These are phyloP conservation scores for Saccharomycopsis synnaedendra DNA, from an alignment of 805 yeast species.

Conservation along the genomic window DNA sequence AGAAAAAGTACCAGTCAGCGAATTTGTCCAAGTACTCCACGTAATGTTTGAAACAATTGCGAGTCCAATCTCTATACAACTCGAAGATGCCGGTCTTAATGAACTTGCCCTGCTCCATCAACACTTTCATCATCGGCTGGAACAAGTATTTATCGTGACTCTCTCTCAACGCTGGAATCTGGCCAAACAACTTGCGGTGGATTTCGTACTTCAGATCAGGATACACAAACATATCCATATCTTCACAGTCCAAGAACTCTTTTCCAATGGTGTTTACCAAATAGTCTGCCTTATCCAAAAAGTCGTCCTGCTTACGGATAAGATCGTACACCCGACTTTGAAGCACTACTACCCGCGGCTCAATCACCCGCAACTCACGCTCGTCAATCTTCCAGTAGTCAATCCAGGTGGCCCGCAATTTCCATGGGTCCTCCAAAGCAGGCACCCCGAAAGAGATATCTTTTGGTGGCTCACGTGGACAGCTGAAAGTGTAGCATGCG, in stretches of 20 bases:
- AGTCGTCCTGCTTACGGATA: constrained; percentile 12
- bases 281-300: constrained; percentile 8
- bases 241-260: constrained; percentile 2
- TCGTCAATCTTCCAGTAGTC: constrained; percentile 9
- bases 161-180: constrained; percentile 10
- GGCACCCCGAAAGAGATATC: background rate
- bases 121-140: constrained; percentile 14
- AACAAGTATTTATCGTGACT: constrained; percentile 9
- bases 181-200: constrained; percentile 9
- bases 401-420: constrained; percentile 7
- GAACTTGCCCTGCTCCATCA: constrained; percentile 8
- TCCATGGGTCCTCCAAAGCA: constrained; percentile 1
- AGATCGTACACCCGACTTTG: constrained; percentile 15
- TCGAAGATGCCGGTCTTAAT: constrained; percentile 12
- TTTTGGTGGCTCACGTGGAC: constrained; percentile 9
- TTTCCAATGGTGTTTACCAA: constrained; percentile 11
- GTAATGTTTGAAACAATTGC: constrained; percentile 5
- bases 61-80: constrained; percentile 12
- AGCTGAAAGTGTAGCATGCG: constrained; percentile 8
- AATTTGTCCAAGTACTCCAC: constrained; percentile 12
- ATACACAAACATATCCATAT: constrained; percentile 1
- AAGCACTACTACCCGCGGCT: constrained; percentile 3
- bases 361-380: background rate
- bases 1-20: constrained; percentile 10
- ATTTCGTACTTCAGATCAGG: constrained; percentile 7